A percentile compares a stretch with the other conserved stretches of the same genome.
Evolutionary conservation across 306 rosid genomes (phyloP).

Genomic region (Ziziphus jujuba): DNA sequence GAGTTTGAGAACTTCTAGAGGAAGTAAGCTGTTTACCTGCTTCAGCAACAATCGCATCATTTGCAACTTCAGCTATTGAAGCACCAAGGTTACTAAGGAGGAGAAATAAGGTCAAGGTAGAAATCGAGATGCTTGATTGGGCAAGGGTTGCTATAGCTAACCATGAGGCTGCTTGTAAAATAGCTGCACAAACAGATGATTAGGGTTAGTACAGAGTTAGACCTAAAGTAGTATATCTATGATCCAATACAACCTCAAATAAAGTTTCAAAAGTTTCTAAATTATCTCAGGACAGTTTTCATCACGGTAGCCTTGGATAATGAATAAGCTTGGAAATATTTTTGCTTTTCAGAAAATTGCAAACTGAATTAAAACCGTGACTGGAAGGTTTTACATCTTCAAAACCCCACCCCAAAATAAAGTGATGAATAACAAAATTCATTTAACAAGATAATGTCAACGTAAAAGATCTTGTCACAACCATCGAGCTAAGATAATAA

Average conservation of each 20-base stretch:
- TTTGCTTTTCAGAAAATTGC: too few relatives aligned
- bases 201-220: not conserved
- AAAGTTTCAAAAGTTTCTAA: not conserved
- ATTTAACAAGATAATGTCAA: not conserved
- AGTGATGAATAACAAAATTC: not conserved
- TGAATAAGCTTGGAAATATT: too few relatives aligned
- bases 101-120: conserved; percentile 58
- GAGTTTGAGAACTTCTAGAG: conserved; percentile 38
- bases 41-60: conserved; percentile 94
- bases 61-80: conserved; percentile 90
- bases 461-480: not conserved
- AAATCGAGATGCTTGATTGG: conserved; percentile 57
- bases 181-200: conserved; percentile 57
- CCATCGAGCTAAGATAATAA: not conserved
- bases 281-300: not conserved
- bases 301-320: too few relatives aligned
- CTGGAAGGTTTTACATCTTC: too few relatives aligned
- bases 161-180: conserved; percentile 92
- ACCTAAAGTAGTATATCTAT: not conserved
- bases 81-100: conserved; percentile 91
- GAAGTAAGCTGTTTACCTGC: conserved; percentile 54
- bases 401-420: not conserved
- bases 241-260: not conserved
- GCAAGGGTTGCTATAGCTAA: conserved; percentile 62
- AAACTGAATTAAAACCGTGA: too few relatives aligned